Conservation (phyloP, 306 rosid species). For the Morella rubra region DNA sequence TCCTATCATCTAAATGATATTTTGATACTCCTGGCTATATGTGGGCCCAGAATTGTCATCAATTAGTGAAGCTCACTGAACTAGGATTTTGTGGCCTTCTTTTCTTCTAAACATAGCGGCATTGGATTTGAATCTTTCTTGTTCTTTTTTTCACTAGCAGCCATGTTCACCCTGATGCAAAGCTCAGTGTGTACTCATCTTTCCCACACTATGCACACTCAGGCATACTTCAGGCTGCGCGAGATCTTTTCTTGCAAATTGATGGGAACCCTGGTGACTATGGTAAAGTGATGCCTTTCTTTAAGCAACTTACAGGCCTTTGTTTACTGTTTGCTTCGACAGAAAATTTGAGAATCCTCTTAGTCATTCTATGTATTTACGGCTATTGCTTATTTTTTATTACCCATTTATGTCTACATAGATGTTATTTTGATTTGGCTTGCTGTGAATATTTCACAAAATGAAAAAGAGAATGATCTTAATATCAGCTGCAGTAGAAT, state of each 20-base stretch:
- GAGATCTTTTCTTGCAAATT: constrained; percentile 76
- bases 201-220: constrained; percentile 86
- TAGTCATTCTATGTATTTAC: not conserved
- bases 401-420: not conserved
- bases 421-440: no score
- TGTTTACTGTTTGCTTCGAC: constrained; percentile 14
- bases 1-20: no score
- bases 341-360: not conserved
- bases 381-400: not conserved
- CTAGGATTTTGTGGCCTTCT: not conserved
- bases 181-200: constrained; percentile 51
- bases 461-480: not conserved
- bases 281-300: constrained; percentile 44
- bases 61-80: not conserved
- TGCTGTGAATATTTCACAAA: no score
- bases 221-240: constrained; percentile 81
- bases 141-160: constrained; percentile 51
- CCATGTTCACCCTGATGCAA: constrained; percentile 43
- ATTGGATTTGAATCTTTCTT: constrained; percentile 20
- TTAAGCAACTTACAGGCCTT: constrained; percentile 8
- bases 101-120: constrained; percentile 7
- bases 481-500: not conserved
- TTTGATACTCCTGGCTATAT: no score
- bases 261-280: constrained; percentile 54
- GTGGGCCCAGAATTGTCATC: no score